phyloP scores from a whole-genome alignment of 495 filamentous ascomycete genomes.

The Penicillium coprophilum region DNA sequence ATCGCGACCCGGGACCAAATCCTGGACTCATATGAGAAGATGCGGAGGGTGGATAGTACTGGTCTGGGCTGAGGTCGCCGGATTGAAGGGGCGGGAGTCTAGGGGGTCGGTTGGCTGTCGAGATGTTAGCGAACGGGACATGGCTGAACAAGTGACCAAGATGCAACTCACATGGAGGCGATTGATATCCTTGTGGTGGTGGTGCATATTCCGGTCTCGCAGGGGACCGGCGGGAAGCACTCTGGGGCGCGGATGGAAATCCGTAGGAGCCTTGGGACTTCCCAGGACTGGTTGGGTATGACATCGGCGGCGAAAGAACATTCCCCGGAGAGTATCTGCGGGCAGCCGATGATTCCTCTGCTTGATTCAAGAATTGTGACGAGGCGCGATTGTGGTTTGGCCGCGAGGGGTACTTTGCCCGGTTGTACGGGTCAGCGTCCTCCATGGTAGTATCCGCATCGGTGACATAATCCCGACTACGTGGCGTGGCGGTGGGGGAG shows the following conservation, averaged over 20 bases:
- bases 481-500: constrained; percentile 65
- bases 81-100: constrained; percentile 70
- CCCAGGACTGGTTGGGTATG: constrained; percentile 57
- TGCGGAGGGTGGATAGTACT: constrained; percentile 69
- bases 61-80: constrained; percentile 58
- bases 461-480: constrained; percentile 61
- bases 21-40: constrained; percentile 67
- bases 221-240: constrained; percentile 57
- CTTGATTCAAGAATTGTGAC: constrained; percentile 61
- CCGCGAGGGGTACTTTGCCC: constrained; percentile 73
- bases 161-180: constrained; percentile 54
- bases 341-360: constrained; percentile 76
- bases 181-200: constrained; percentile 64
- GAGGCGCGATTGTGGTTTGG: constrained; percentile 62
- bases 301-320: constrained; percentile 61
- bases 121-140: not conserved
- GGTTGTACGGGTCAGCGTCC: constrained; percentile 82
- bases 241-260: constrained; percentile 36
- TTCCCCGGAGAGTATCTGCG: constrained; percentile 97
- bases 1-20: constrained; percentile 72
- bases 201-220: constrained; percentile 56
- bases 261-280: constrained; percentile 53
- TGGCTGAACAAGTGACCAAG: not conserved
- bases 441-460: constrained; percentile 91
- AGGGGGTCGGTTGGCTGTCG: constrained; percentile 41